Base-by-base conservation (phyloP, 176 grass and related monocot species). In the Juncus effusus region DNA sequence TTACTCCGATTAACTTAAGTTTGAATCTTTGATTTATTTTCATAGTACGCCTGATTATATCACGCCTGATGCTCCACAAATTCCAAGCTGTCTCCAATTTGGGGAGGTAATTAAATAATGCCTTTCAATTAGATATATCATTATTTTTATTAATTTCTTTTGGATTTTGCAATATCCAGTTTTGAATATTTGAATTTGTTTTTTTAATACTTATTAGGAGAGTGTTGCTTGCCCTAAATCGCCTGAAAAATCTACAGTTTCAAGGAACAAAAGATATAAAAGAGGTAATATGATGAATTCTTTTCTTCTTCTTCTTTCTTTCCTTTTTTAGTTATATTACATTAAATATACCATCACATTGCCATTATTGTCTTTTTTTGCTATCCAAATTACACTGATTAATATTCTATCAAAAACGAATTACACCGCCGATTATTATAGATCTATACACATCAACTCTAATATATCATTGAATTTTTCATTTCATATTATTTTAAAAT, bases 11-110 rank as follows among this genome's bases (percentile, higher is more conserved):
- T 13, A 40, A 55, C 63, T 70, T 49, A 73, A 59, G 37, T 19
- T 49, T 38, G 9, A 56, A 10, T 11, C 64, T 9, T 52, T 13
- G 67, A 5, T 13, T 57, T 38, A 12, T 1, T 37, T 75, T 47
- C 60, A 51, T 69, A 97, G 94, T 64, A 97, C 94, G 16, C 94
- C 94, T 3, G 94, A 97, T 36, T 97, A 97, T 51, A 89, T 97
- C 66, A 97, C 94, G 35, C 94, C 94, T 3, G 88, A 92, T 15
- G 83, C 74, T 4, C 85, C 75, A 14, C 88, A 89, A 74, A 40
- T 82, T 11, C 16, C 69, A 3, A 80, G 75, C 41, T 59, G 61
- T 10, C 88, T 78, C 38, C 80, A 93, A 39, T 75, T 70, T 7
- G 67, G 91, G 47, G 88, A 97, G 94, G 94, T 89, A 7, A 5